phyloP scores from a whole-genome alignment of 2,329 filamentous ascomycete genomes.

The Aspergillus transmontanensis region DNA sequence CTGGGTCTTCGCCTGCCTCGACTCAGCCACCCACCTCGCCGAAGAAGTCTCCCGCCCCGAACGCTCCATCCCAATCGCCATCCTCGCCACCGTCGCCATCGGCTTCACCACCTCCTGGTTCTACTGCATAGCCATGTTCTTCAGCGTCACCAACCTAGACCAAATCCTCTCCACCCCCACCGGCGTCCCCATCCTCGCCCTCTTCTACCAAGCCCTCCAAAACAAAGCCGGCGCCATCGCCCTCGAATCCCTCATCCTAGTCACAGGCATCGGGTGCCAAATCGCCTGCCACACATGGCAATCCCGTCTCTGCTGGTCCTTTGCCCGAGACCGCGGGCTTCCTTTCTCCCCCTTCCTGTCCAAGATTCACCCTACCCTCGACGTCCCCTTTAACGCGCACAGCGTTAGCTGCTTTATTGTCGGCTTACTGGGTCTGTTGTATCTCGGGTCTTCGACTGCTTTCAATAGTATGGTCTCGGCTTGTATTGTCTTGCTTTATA shows the following conservation, averaged over 20 bases:
- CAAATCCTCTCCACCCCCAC: slow-evolving; percentile 45
- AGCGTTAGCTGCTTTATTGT: slow-evolving; percentile 48
- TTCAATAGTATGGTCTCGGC: slow-evolving; percentile 49
- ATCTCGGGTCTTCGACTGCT: slow-evolving; percentile 46
- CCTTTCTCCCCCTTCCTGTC: slow-evolving; percentile 47
- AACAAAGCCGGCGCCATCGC: slow-evolving; percentile 48
- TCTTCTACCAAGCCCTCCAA: slow-evolving; percentile 49
- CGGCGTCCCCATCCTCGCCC: slow-evolving; percentile 50
- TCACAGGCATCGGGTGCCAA: slow-evolving; percentile 50
- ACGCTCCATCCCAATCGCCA: slow-evolving; percentile 52
- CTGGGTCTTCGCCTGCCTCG: slow-evolving; percentile 54
- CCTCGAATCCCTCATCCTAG: slow-evolving; percentile 49
- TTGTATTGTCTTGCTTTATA: slow-evolving; percentile 52
- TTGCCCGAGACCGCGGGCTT: slow-evolving; percentile 54
- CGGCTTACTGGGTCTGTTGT: slow-evolving; percentile 50
- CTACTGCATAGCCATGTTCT: slow-evolving; percentile 54
- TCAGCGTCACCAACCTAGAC: slow-evolving; percentile 50
- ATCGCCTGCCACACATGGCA: slow-evolving; percentile 54
- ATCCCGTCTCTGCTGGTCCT: slow-evolving; percentile 54
- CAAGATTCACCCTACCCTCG: slow-evolving; percentile 42
- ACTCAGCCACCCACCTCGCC: slow-evolving; percentile 54
- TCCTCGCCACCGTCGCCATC: slow-evolving; percentile 53
- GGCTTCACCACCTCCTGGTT: slow-evolving; percentile 54
- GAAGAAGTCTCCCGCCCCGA: slow-evolving; percentile 54
- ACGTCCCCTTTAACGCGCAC: slow-evolving; percentile 51